These are phyloP conservation scores for Mortierella claussenii DNA, from an alignment of 192 early-diverging fungal genomes.

Conservation along the genomic window DNA sequence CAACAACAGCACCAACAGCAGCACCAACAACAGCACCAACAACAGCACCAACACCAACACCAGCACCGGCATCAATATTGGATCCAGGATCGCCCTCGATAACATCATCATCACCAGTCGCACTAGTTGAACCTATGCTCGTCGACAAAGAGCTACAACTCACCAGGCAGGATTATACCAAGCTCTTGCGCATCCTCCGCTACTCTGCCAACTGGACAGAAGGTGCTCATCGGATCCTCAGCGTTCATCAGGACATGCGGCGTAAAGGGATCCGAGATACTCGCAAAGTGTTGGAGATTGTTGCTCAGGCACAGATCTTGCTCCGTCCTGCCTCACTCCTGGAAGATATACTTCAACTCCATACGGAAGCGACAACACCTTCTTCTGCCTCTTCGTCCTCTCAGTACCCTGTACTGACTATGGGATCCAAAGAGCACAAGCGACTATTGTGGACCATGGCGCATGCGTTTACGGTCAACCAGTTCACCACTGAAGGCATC, in stretches of 20 bases:
- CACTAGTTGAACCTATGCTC: background rate
- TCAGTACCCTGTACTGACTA: background rate
- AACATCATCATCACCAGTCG: background rate
- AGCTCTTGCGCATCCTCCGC: conserved; percentile 26
- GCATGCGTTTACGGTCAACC: conserved; percentile 20
- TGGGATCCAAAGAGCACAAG: conserved; percentile 8
- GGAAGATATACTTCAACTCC: conserved; percentile 3
- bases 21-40: background rate
- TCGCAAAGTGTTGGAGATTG: conserved; percentile 19
- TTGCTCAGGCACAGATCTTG: conserved; percentile 23
- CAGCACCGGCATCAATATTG: too few species aligned
- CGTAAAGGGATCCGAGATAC: background rate
- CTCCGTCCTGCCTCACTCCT: background rate
- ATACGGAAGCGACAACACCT: too few species aligned
- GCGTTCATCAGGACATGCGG: conserved; percentile 3
- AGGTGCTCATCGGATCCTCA: conserved; percentile 12
- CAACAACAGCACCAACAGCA: background rate
- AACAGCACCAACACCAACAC: too few species aligned
- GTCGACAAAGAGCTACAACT: background rate
- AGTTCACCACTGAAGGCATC: conserved; percentile 5
- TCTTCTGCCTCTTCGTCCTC: too few species aligned
- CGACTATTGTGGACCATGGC: conserved; percentile 12
- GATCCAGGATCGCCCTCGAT: conserved; percentile 3
- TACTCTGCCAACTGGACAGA: background rate
- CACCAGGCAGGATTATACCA: conserved; percentile 22